Base-by-base conservation (phyloP, 805 yeast genomes). In the Maudiozyma saulgeensis region DNA sequence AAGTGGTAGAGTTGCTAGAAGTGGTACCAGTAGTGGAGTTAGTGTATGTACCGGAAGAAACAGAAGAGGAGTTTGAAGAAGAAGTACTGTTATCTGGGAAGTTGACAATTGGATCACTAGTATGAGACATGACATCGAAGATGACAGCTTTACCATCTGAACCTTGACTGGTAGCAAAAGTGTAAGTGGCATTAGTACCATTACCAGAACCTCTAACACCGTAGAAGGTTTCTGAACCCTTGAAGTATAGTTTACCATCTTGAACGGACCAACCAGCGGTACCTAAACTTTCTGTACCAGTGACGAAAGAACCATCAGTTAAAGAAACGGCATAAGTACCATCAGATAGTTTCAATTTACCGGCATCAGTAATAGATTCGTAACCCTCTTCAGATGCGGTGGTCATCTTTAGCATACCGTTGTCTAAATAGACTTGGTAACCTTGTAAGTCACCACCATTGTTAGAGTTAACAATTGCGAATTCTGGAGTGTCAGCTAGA, bases 241-340 rank as follows among this genome's bases (percentile, higher is more conserved):
- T 44, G 32, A 35, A 44, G 26, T 44, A 44, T 25, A 44, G 12
- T 15, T 12, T 9, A 19, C 39, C 7, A 16, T 43, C 18, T 28
- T 42, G 25, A 55, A 75, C 64, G 23, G 73, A 55, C 58, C 72
- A 76, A 2, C 74, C 71, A 19, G 67, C 49, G 26, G 65, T 43
- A 44, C 58, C 61, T 41, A 60, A 56, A 16, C 56, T 47, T 47
- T 51, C 58, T 25, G 55, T 45, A 26, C 58, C 60, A 37, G 52
- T 53, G 18, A 48, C 49, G 12, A 57, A 43, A 32, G 56, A 35
- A 42, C 62, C 61, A 40, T 53, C 58, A 13, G 50, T 41, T 45
- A 44, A 47, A 31, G 64, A 64, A 42, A 58, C 62, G 31, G 62
- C 67, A 54, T 49, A 67, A n/a, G 58, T 51, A 45, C 61, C 67